Conservation (phyloP, 192 early-diverging fungal species). For the Backusella parvicylindrica region DNA sequence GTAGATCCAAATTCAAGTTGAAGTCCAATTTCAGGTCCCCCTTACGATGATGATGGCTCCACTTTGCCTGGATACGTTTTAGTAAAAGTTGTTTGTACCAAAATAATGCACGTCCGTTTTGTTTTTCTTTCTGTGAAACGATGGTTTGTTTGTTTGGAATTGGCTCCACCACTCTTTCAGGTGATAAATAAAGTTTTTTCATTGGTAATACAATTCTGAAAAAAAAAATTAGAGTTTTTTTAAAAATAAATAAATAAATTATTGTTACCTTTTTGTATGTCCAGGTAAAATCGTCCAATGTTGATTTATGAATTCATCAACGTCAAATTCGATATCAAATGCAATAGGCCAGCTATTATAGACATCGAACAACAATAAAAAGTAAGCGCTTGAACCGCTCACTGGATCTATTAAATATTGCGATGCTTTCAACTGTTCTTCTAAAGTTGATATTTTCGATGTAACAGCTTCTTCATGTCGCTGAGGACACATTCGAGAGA, state of each 20-base stretch:
- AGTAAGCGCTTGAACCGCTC: constrained; percentile 54
- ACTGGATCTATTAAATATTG: not conserved
- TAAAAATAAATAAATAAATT: not conserved
- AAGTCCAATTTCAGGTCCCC: constrained; percentile 53
- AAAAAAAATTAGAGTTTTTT: not conserved
- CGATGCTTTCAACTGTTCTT: not conserved
- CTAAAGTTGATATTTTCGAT: not conserved
- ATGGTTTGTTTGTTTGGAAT: constrained; percentile 84
- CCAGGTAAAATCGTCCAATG: constrained; percentile 26
- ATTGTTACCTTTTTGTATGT: constrained; percentile 15
- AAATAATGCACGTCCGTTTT: constrained; percentile 55
- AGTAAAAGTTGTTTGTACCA: constrained; percentile 73
- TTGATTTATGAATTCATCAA: constrained; percentile 49
- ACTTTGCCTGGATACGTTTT: constrained; percentile 46
- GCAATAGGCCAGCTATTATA: constrained; percentile 66
- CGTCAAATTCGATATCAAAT: constrained; percentile 68
- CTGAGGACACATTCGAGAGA: constrained; percentile 46
- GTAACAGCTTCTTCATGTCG: not conserved
- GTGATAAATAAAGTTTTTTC: constrained; percentile 51
- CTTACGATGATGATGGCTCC: constrained; percentile 43
- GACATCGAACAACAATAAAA: constrained; percentile 73
- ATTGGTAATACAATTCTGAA: constrained; percentile 48
- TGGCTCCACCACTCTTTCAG: constrained; percentile 38
- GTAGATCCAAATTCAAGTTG: constrained; percentile 47
- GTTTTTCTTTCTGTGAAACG: constrained; percentile 51